Conservation (phyloP, 129 eudicot genomes). For the Heracleum sosnowskyi region DNA sequence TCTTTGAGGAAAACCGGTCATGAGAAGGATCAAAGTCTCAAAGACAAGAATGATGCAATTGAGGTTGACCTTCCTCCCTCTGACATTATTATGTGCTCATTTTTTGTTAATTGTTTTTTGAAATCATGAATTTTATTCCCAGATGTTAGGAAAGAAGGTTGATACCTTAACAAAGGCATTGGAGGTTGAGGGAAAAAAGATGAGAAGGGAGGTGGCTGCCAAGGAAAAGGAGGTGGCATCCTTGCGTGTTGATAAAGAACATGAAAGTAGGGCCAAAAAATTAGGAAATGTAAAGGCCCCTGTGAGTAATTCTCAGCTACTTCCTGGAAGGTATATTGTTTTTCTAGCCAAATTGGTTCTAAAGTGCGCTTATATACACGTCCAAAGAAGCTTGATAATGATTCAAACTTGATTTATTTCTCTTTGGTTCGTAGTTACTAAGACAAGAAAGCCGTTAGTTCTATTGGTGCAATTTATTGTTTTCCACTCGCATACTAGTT, state of each 20-base stretch:
- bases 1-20: constrained; percentile 73
- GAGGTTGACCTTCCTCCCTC: constrained; percentile 43
- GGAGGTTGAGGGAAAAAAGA: constrained; percentile 95
- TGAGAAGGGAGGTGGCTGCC: constrained; percentile 90
- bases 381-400: background rate
- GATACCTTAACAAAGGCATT: constrained; percentile 86
- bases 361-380: background rate
- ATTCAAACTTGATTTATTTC: background rate
- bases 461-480: background rate
- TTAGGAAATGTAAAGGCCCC: constrained; percentile 42
- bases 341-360: background rate
- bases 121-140: background rate
- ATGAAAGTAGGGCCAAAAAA: constrained; percentile 58
- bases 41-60: constrained; percentile 93
- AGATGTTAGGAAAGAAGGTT: constrained; percentile 95
- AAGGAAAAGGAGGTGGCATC: constrained; percentile 92
- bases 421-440: background rate
- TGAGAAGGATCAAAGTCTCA: constrained; percentile 93
- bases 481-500: background rate
- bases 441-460: background rate
- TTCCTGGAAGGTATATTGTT: constrained; percentile 65
- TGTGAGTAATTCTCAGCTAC: constrained; percentile 53
- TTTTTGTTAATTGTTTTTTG: too few species aligned
- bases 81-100: background rate
- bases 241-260: constrained; percentile 84